Evolutionary conservation across 2,329 filamentous ascomycete species (phyloP).

Genomic region (Colletotrichum plurivorum): DNA sequence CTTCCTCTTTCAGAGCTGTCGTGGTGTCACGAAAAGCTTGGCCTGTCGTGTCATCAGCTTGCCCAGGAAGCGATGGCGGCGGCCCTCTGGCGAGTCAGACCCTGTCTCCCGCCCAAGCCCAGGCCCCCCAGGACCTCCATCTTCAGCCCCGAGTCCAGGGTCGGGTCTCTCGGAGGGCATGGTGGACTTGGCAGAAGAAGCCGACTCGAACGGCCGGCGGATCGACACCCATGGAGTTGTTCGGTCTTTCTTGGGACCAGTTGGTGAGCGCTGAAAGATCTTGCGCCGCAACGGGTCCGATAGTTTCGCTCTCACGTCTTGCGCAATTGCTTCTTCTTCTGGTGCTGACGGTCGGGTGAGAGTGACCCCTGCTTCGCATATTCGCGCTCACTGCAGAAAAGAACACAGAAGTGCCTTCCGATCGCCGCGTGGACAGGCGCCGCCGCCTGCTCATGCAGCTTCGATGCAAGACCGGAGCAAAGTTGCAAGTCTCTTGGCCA

Average conservation of each 20-base stretch:
- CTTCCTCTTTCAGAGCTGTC: slow-evolving; percentile 14
- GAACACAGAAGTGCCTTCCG: too few relatives aligned
- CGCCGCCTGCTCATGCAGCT: too few relatives aligned
- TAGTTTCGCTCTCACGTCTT: too few relatives aligned
- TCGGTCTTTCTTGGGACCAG: neutral
- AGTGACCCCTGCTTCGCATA: slow-evolving; percentile 2
- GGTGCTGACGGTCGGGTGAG: slow-evolving; percentile 20
- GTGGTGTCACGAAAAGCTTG: slow-evolving; percentile 32
- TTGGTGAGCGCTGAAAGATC: neutral
- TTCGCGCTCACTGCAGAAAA: neutral
- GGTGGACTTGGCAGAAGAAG: slow-evolving; percentile 27
- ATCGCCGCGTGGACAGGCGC: too few relatives aligned
- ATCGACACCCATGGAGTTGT: neutral
- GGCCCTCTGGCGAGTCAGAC: slow-evolving; percentile 11
- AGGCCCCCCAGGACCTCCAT: neutral
- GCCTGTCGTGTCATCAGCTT: slow-evolving; percentile 25
- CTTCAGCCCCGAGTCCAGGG: slow-evolving; percentile 20
- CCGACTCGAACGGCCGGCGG: neutral
- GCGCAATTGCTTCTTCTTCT: neutral
- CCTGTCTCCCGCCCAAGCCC: neutral
- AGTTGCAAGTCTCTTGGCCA: neutral
- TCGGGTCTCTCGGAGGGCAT: slow-evolving; percentile 30
- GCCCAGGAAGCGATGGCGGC: neutral
- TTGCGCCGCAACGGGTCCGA: neutral
- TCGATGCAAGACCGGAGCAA: too few relatives aligned